These are phyloP conservation scores for Populus hybrid DNA, from an alignment of 441 rosid genomes.

Conservation along the genomic window DNA sequence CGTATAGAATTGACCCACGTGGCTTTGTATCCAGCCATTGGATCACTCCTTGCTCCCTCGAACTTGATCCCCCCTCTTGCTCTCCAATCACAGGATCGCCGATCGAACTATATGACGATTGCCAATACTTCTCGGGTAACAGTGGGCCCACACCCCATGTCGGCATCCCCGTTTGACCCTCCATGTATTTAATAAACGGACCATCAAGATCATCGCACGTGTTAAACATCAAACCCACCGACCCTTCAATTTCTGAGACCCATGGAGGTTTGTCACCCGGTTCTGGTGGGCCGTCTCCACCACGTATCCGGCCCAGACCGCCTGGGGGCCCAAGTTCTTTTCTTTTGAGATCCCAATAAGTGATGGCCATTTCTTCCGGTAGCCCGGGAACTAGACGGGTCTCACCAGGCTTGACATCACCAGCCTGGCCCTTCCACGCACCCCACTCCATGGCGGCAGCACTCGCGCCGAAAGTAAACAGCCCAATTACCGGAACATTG, in stretches of 20 bases:
- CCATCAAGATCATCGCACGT: conserved; percentile 37
- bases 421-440: conserved; percentile 28
- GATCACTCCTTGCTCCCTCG: conserved; percentile 33
- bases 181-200: conserved; percentile 26
- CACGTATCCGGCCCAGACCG: neutral
- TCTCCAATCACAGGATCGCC: neutral
- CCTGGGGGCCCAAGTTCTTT: conserved; percentile 19
- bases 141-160: conserved; percentile 37
- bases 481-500: conserved; percentile 31
- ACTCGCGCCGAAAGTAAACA: conserved; percentile 55
- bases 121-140: conserved; percentile 17
- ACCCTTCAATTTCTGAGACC: conserved; percentile 22
- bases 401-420: conserved; percentile 32
- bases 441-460: conserved; percentile 48
- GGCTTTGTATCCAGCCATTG: conserved; percentile 47
- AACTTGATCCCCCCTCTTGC: neutral
- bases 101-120: neutral
- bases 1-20: conserved; percentile 37
- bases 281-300: conserved; percentile 18
- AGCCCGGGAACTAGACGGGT: conserved; percentile 39
- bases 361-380: conserved; percentile 43
- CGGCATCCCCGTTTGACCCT: conserved; percentile 23
- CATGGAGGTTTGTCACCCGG: conserved; percentile 36
- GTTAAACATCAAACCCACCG: conserved; percentile 26
- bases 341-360: conserved; percentile 30